Evolutionary conservation across 1,284 basidiomycete species (phyloP).

Genomic region (Pseudozyma thailandica): DNA sequence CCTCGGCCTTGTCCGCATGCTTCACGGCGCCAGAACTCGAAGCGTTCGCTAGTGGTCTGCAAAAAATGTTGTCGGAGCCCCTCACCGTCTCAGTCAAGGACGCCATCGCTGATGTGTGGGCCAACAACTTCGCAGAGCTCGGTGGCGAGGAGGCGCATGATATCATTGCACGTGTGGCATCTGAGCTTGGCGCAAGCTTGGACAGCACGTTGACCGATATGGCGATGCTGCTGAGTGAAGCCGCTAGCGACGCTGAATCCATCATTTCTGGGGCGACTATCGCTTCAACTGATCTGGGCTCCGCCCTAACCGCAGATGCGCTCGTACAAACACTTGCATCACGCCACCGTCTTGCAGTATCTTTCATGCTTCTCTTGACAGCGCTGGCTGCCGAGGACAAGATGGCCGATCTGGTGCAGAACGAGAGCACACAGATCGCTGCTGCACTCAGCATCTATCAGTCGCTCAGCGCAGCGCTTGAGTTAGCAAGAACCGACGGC

Average conservation of each 20-base stretch:
- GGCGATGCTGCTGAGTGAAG: slow-evolving; percentile 38
- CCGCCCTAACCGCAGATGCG: slow-evolving; percentile 34
- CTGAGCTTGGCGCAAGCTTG: slow-evolving; percentile 44
- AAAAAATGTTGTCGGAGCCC: slow-evolving; percentile 32
- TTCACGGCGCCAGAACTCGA: slow-evolving; percentile 42
- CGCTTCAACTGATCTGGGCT: slow-evolving; percentile 39
- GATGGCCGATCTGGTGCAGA: slow-evolving; percentile 42
- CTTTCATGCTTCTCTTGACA: slow-evolving; percentile 36
- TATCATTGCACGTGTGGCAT: slow-evolving; percentile 18
- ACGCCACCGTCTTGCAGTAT: slow-evolving; percentile 32
- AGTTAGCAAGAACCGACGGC: slow-evolving; percentile 36
- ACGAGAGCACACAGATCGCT: slow-evolving; percentile 41
- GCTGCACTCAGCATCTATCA: slow-evolving; percentile 40
- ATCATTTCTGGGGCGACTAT: slow-evolving; percentile 6
- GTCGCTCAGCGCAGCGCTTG: slow-evolving; percentile 24
- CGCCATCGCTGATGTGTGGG: slow-evolving; percentile 38
- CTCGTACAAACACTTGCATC: slow-evolving; percentile 39
- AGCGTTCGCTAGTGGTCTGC: slow-evolving; percentile 33
- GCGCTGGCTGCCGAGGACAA: slow-evolving; percentile 38
- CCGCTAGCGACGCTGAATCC: slow-evolving; percentile 10
- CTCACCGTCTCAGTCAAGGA: slow-evolving; percentile 46
- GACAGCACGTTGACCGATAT: slow-evolving; percentile 40
- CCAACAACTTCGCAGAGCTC: slow-evolving; percentile 29
- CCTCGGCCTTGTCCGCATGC: slow-evolving; percentile 31
- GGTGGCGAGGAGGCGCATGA: slow-evolving; percentile 29